Evolutionary conservation across 2,329 filamentous ascomycete species (phyloP).

Genomic region (Cladosporium sp.): DNA sequence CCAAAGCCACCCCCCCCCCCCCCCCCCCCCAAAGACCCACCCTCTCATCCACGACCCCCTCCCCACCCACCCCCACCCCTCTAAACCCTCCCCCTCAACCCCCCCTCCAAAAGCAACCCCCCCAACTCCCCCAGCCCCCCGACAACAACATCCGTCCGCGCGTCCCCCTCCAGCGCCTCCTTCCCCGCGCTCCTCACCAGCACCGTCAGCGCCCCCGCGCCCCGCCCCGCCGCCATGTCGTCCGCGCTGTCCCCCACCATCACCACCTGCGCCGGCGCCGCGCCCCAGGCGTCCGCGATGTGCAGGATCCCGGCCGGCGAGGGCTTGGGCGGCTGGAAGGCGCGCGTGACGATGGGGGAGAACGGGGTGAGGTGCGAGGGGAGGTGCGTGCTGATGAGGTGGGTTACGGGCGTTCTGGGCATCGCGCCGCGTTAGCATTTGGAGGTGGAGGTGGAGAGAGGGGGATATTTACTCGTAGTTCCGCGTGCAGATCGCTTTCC

Average conservation of each 20-base stretch:
- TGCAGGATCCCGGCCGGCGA: conserved; percentile 81
- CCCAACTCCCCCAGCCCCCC: conserved; percentile 13
- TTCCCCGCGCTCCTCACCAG: conserved; percentile 49
- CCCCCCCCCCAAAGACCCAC: neutral
- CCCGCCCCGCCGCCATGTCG: conserved; percentile 82
- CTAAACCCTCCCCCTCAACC: conserved; percentile 31
- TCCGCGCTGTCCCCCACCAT: conserved; percentile 66
- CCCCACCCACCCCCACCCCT: conserved; percentile 26
- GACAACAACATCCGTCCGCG: conserved; percentile 29
- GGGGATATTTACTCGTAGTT: conserved; percentile 63
- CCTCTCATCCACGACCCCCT: neutral
- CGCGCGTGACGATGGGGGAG: conserved; percentile 73
- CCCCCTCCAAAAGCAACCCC: conserved; percentile 15
- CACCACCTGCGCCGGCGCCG: conserved; percentile 34
- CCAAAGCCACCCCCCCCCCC: too few relatives aligned
- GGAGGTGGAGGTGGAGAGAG: too few relatives aligned
- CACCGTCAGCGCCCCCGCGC: conserved; percentile 85
- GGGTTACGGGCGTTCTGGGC: conserved; percentile 61
- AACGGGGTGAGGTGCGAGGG: conserved; percentile 54
- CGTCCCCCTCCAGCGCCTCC: conserved; percentile 30
- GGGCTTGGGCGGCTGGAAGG: conserved; percentile 78
- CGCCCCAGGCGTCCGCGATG: conserved; percentile 70
- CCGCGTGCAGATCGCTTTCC: conserved; percentile 83
- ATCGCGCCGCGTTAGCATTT: too few relatives aligned
- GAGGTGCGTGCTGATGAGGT: conserved; percentile 71